Percentiles rank a stretch among this genome's conserved stretches.
Evolutionary conservation across 2,329 filamentous ascomycete species (phyloP).

Genomic region (Fusarium sp.): DNA sequence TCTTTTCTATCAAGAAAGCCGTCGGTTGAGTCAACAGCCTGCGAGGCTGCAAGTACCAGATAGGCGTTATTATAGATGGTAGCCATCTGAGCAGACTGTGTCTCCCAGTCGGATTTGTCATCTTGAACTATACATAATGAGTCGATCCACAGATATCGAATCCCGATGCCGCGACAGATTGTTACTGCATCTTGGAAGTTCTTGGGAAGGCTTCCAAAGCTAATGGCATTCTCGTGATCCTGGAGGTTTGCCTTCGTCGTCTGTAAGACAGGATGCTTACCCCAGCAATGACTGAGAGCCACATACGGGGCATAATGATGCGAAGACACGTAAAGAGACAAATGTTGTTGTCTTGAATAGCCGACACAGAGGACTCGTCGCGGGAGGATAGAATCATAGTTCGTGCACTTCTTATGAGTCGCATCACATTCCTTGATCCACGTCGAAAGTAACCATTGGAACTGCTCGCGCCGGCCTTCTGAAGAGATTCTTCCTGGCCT

Average conservation of each 20-base stretch:
- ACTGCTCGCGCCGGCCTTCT: neutral
- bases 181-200: neutral
- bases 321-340: neutral
- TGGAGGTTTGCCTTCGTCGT: neutral
- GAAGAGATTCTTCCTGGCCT: neutral
- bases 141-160: neutral
- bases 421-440: neutral
- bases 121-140: neutral
- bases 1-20: neutral
- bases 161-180: neutral
- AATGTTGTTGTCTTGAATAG: accelerated
- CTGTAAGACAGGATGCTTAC: neutral
- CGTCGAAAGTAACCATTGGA: neutral
- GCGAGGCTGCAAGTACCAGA: neutral
- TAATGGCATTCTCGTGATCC: neutral
- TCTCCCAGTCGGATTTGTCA: neutral
- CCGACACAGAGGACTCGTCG: neutral
- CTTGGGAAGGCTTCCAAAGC: neutral
- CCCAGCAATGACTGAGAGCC: neutral
- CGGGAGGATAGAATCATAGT: neutral
- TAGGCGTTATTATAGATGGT: neutral
- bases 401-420: neutral
- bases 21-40: accelerated
- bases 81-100: neutral
- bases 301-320: neutral